A percentile compares a stretch with the other conserved stretches of the same genome.
These are phyloP conservation scores for Eucalyptus camaldulensis DNA, from an alignment of 345 rosid genomes.

Conservation along the genomic window DNA sequence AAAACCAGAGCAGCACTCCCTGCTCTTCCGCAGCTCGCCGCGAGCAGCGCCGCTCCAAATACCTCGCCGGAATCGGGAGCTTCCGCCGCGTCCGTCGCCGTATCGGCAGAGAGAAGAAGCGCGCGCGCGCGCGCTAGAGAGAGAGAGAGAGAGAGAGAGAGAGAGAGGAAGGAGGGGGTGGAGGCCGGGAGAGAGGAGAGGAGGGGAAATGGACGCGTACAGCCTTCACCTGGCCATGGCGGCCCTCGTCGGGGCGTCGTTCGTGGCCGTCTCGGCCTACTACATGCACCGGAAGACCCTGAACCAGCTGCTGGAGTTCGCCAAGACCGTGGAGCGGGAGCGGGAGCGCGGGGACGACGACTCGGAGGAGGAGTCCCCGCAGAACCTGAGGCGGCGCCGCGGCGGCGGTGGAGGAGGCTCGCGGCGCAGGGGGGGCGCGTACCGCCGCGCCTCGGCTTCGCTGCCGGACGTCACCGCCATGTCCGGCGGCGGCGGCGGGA, in stretches of 20 bases:
- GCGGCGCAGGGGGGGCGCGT: slow-evolving; percentile 38
- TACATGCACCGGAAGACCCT: slow-evolving; percentile 94
- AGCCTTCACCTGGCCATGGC: slow-evolving; percentile 83
- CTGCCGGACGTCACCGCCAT: slow-evolving; percentile 66
- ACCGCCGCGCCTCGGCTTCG: slow-evolving; percentile 58
- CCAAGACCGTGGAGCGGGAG: slow-evolving; percentile 65
- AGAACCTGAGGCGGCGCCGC: slow-evolving; percentile 26
- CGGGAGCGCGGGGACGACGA: slow-evolving; percentile 10
- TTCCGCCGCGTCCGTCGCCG: background rate
- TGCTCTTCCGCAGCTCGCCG: background rate
- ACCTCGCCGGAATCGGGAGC: background rate
- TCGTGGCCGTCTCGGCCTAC: slow-evolving; percentile 87
- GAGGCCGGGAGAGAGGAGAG: background rate
- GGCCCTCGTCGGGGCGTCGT: slow-evolving; percentile 93
- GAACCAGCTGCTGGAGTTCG: slow-evolving; percentile 80
- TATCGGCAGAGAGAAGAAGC: background rate
- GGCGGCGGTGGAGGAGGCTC: background rate
- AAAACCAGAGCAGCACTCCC: background rate
- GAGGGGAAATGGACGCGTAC: slow-evolving; percentile 53
- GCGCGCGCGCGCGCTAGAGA: background rate
- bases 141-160: background rate
- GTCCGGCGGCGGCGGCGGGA: slow-evolving; percentile 16
- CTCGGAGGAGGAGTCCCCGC: slow-evolving; percentile 44
- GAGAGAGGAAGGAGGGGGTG: background rate
- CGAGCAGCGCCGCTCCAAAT: background rate